phyloP scores from a whole-genome alignment of 2,329 filamentous ascomycete genomes.

The Nigrograna mackinnonii region DNA sequence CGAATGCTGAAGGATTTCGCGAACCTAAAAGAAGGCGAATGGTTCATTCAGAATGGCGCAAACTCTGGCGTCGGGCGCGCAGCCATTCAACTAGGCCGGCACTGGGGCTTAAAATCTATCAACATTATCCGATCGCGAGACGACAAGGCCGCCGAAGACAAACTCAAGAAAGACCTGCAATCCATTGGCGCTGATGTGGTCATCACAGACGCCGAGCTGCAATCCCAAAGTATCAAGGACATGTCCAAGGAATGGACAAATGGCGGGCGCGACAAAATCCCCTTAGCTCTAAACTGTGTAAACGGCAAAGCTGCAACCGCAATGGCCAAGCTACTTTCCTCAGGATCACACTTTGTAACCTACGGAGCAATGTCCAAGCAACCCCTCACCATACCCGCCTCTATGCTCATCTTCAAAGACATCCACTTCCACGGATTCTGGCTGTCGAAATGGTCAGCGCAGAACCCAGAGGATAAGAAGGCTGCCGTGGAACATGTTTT shows the following conservation, averaged over 20 bases:
- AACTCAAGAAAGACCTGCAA: slow-evolving; percentile 63
- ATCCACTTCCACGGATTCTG: slow-evolving; percentile 91
- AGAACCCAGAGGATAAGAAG: slow-evolving; percentile 72
- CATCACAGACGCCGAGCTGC: slow-evolving; percentile 64
- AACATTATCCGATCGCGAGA: slow-evolving; percentile 82
- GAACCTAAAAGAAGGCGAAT: slow-evolving; percentile 71
- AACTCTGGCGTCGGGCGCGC: slow-evolving; percentile 92
- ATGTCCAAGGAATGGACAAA: slow-evolving; percentile 68
- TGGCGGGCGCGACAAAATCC: slow-evolving; percentile 71
- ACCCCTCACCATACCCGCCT: slow-evolving; percentile 79
- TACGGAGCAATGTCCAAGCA: slow-evolving; percentile 96
- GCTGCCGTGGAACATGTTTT: slow-evolving; percentile 85
- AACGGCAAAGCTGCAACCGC: slow-evolving; percentile 83
- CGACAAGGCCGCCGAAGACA: slow-evolving; percentile 71
- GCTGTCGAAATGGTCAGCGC: slow-evolving; percentile 87
- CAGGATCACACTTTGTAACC: slow-evolving; percentile 78
- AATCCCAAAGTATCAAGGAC: slow-evolving; percentile 65
- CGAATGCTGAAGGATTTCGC: slow-evolving; percentile 86
- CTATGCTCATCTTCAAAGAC: slow-evolving; percentile 90
- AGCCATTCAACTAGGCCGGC: slow-evolving; percentile 81
- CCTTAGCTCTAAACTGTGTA: slow-evolving; percentile 88
- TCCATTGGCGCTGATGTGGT: slow-evolving; percentile 66
- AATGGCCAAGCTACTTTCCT: slow-evolving; percentile 71
- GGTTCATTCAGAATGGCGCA: slow-evolving; percentile 96
- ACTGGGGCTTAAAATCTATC: slow-evolving; percentile 90